Evolutionary conservation across 192 early-diverging fungal species (phyloP), one percentile per base, ranked within the genome.

Genomic region (Coemansia interrupta): DNA sequence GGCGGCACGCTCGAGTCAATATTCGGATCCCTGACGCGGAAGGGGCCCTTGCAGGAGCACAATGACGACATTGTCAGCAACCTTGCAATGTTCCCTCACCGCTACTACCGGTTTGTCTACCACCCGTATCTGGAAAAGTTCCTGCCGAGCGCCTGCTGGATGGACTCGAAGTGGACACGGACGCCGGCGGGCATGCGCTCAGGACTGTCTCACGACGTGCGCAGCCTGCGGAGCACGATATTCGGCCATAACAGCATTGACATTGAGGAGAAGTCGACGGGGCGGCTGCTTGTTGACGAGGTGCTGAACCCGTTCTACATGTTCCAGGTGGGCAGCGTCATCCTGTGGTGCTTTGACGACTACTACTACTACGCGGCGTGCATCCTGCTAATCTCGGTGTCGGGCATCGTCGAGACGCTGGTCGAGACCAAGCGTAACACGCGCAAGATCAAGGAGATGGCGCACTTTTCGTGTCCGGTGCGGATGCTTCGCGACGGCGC

Each of bases 311-410:
- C 90, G 18, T 92, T 92, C 66, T 90, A 89, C 70, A 81, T 92
- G 48, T 92, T 92, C 58, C 90, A 90, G 64, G 84, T 84, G 6
- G 85, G 86, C 44, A 89, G 87, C 46, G 84, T 92, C 18, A 44
- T 87, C 5, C 79, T 92, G 3, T 92, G 90, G 97, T 88, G 82
- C 58, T 59, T 87, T 20, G 97, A 99, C 56, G 84, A 95, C 68
- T 99, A 99, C 74, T 90, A 91, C 54, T 95, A 95, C 71, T 99
- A 97, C 62, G 97, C 94, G 0, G 74, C 80, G 17, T 95, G 93
- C 64, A 97, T 99, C 53, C 81, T 96, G 51, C 52, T 96, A 12
- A 95, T 97, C 47, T 91, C 91, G 12, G 83, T 85, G 0, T 73
- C 85, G 15, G 90, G 92, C 12, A 86, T 94, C 11, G 60, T 89